Percentiles rank a stretch among this genome's conserved stretches.
Conservation (phyloP, 257 asterid genomes). For the Solanum lycopersicoides region DNA sequence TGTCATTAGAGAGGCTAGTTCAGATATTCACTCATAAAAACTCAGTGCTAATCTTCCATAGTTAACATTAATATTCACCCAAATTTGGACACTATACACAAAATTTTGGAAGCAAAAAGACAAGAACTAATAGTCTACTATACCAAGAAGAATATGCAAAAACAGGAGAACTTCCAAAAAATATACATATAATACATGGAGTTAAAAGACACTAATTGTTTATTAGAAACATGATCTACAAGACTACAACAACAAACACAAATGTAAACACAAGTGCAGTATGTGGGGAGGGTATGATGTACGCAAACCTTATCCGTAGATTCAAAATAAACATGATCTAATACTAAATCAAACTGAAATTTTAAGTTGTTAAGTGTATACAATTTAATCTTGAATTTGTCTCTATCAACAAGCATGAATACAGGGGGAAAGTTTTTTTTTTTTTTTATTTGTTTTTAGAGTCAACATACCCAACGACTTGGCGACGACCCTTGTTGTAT, state of each 20-base stretch:
- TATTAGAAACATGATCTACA: not conserved
- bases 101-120: not conserved
- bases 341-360: not conserved
- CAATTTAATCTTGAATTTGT: not conserved
- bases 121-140: not conserved
- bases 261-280: not conserved
- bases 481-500: constrained; percentile 71
- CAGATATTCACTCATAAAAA: not conserved
- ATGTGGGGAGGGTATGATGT: not conserved
- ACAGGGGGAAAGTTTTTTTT: not conserved
- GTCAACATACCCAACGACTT: constrained; percentile 69
- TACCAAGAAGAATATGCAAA: not conserved
- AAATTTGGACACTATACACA: not conserved
- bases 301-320: not conserved
- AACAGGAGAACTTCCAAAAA: not conserved
- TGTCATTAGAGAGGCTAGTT: not conserved
- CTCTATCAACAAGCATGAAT: not conserved
- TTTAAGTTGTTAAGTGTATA: not conserved
- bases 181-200: not conserved
- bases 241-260: not conserved
- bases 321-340: not conserved
- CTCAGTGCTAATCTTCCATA: not conserved
- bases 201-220: not conserved
- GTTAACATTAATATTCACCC: not conserved
- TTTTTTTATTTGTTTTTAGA: not conserved